Evolutionary conservation across 768 basidiomycete genomes (phyloP), one percentile per base, ranked within the genome.

Genomic region (Suillus tomentosus): DNA sequence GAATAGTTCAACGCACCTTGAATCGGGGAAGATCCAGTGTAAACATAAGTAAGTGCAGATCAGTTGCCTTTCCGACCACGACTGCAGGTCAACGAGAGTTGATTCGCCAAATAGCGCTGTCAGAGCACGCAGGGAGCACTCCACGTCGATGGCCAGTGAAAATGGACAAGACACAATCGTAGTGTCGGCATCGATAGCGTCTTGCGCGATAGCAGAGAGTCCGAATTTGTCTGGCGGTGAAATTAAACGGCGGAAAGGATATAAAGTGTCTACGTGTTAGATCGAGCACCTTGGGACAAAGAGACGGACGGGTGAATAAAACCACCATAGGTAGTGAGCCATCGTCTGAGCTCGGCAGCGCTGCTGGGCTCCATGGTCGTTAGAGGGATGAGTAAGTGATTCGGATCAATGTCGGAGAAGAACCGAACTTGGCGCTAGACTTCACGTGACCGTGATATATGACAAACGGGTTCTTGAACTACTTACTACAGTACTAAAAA

Each of bases 101-200:
- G 64, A 68, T 13, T 69, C 70, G 24, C 71, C 71, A 34, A 88
- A 68, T 19, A 88, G 50, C 0, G 68, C 43, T n/a, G 68, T 65
- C 31, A 93, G 69, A 1, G 85, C 84, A 1, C 68, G 64, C 59
- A 73, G 71, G 3, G 88, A 80, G 0, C 79, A 48, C 37, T 81
- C 74, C n/a, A 81, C 80, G 0, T 90, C 90, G 65, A 94, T 82
- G 37, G 84, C 81, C 22, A 93, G 79, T 2, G 79, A 74, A 68
- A 91, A 85, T 0, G 92, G 91, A 66, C 88, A 91, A 0, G 86
- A 83, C 19, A 89, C 87, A 58, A 91, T 79, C 14, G 77, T 80
- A 10, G 81, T 76, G 67, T 91, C 86, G 7, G 75, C 69, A 27
- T 79, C 76, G 50, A 91, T 68, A n/a, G 76, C 73, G 40, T 80